Conservation (phyloP, 208 protist species). For the Leishmania turanica region DNA sequence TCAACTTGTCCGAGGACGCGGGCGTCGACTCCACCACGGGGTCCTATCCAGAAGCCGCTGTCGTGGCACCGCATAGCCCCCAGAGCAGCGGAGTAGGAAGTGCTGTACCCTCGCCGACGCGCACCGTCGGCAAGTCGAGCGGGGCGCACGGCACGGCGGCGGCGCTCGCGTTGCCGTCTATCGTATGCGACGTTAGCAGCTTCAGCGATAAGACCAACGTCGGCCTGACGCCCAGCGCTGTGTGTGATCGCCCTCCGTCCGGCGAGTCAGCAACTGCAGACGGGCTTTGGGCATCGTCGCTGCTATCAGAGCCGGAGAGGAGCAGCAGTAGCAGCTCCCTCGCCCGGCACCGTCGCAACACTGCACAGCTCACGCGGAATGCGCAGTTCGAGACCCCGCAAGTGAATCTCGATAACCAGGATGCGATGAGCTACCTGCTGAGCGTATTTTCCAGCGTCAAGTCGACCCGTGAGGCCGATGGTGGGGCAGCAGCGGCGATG, state of each 20-base stretch:
- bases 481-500: not conserved
- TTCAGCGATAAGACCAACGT: not conserved
- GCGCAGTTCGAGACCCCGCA: not conserved
- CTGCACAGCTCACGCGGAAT: not conserved
- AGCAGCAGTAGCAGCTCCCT: not conserved
- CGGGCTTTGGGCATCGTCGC: not conserved
- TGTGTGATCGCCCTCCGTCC: not conserved
- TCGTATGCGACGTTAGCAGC: not conserved
- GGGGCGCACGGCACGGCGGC: not conserved
- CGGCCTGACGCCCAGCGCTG: constrained; percentile 2
- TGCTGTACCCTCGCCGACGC: not conserved
- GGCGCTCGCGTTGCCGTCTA: not conserved
- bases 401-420: constrained; percentile 8
- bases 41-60: not conserved
- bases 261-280: not conserved
- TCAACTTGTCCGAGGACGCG: not conserved
- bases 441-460: constrained; percentile 26
- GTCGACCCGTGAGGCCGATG: not conserved
- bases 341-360: not conserved
- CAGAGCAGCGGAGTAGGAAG: not conserved
- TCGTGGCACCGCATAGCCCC: not conserved
- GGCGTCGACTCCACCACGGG: not conserved
- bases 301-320: not conserved
- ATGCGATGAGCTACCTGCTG: constrained; percentile 38
- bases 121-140: not conserved